Percentiles rank a stretch among this genome's conserved stretches.
Evolutionary conservation across 805 yeast genomes (phyloP).

Genomic region (Candida sanyiensis): DNA sequence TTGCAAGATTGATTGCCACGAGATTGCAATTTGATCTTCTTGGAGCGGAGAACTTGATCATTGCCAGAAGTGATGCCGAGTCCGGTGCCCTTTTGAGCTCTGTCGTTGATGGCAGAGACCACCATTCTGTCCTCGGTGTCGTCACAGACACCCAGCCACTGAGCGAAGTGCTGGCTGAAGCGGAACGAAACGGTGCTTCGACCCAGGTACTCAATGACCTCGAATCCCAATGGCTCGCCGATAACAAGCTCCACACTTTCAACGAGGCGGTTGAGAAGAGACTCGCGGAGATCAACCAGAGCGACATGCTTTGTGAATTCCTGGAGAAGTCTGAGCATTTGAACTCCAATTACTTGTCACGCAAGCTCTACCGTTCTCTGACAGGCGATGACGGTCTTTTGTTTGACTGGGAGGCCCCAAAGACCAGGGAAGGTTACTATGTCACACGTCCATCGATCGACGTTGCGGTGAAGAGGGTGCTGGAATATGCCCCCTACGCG

Average conservation of each 20-base stretch:
- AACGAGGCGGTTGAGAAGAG: constrained; percentile 41
- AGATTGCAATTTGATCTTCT: constrained; percentile 61
- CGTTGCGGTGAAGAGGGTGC: constrained; percentile 88
- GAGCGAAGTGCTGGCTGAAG: constrained; percentile 38
- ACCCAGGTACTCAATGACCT: constrained; percentile 31
- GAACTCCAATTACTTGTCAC: constrained; percentile 16
- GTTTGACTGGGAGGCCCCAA: constrained; percentile 58
- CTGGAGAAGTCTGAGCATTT: constrained; percentile 13
- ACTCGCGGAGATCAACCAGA: constrained; percentile 22
- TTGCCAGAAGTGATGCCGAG: constrained; percentile 59
- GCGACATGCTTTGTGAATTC: constrained; percentile 24
- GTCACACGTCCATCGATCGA: constrained; percentile 44
- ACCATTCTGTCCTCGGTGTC: constrained; percentile 48
- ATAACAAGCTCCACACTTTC: constrained; percentile 39
- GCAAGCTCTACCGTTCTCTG: constrained; percentile 20
- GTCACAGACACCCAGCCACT: constrained; percentile 35
- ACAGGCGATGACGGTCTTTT: constrained; percentile 9
- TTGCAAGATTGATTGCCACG: constrained; percentile 49
- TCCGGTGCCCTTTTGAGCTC: constrained; percentile 47
- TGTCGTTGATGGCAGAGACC: constrained; percentile 51
- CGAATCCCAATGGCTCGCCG: constrained; percentile 43
- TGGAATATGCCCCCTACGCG: constrained; percentile 91
- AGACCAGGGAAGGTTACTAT: constrained; percentile 53
- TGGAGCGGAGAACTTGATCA: constrained; percentile 51
- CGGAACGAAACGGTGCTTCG: constrained; percentile 35